These are phyloP conservation scores for Tetrapisispora nanseiensis DNA, from an alignment of 805 yeast species.

Conservation along the genomic window DNA sequence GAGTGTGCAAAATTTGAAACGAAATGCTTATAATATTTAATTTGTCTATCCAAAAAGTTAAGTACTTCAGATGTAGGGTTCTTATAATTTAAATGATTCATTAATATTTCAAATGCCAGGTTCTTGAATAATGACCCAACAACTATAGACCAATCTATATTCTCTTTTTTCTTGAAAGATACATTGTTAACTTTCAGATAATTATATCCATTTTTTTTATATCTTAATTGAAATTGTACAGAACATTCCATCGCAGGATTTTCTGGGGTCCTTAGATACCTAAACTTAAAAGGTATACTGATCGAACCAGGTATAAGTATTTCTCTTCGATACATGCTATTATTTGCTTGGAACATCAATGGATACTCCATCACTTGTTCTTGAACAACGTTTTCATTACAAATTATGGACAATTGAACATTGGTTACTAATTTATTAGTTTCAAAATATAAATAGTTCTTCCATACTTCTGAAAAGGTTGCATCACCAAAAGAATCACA, in stretches of 20 bases:
- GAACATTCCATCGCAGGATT: too few species aligned
- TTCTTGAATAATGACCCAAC: background rate
- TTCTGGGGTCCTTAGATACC: too few species aligned
- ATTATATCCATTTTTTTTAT: background rate
- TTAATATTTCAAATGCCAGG: background rate
- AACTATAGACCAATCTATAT: background rate
- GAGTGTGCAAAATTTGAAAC: too few species aligned
- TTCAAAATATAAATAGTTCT: constrained; percentile 2
- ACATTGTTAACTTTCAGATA: background rate
- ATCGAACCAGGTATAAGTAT: background rate
- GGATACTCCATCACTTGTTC: background rate
- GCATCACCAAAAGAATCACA: constrained; percentile 12
- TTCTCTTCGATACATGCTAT: background rate
- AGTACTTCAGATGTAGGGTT: too few species aligned
- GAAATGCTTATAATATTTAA: background rate
- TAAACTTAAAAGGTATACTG: background rate
- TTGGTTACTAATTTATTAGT: background rate
- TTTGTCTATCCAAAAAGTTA: background rate
- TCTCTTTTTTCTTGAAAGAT: background rate
- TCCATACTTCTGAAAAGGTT: constrained; percentile 4
- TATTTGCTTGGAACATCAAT: too few species aligned
- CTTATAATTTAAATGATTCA: background rate
- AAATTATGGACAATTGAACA: background rate
- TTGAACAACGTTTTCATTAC: background rate
- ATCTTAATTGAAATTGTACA: background rate